Base-by-base conservation (phyloP, 345 rosid species). In the Heritiera fomes region DNA sequence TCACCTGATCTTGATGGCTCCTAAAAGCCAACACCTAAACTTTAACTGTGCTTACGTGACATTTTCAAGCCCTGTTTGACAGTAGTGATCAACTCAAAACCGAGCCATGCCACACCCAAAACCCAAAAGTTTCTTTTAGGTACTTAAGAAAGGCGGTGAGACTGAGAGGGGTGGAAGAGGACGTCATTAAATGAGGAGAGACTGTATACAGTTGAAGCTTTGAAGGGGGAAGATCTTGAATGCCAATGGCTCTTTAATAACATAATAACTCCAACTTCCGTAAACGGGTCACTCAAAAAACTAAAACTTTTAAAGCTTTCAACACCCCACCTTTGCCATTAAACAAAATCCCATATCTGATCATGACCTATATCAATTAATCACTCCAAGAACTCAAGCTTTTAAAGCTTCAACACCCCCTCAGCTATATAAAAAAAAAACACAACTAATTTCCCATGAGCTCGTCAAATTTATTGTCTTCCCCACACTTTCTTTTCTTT, bases 251-350 rank as follows among this genome's bases (percentile, higher is more conserved):
- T 75, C 79, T 78, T 87, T 82, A 80, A 78, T 77, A 47, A 62
- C 63, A 73, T 55, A 77, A 83, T 84, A 86, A 85, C 88, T 87
- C 84, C 88, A 83, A 79, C 88, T 84, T 86, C 89, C 83, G n/a
- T 82, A 74, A 78, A 80, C 76, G 82, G 85, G 76, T 85, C 91
- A 81, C 85, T 85, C 76, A 53, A 59, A 79, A 58, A 70, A 82
- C 78, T 43, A 49, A 41, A 4, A 41, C 6, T 41, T 41, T 71
- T 76, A 46, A 71, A 77, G 76, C 69, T 56, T 55, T 66, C 79
- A 55, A 71, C 77, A 75, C 62, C 79, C 62, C 40, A n/a, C 75
- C 64, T 41, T 41, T 8, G 59, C 79, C 55, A 77, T 49, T 58
- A 66, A 40, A 62, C 78, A 71, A 47, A 47, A 65, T 58, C 50